Percentiles rank a stretch among this genome's conserved stretches.
Conservation (phyloP, 345 rosid genomes). For the Syzygium aqueum region DNA sequence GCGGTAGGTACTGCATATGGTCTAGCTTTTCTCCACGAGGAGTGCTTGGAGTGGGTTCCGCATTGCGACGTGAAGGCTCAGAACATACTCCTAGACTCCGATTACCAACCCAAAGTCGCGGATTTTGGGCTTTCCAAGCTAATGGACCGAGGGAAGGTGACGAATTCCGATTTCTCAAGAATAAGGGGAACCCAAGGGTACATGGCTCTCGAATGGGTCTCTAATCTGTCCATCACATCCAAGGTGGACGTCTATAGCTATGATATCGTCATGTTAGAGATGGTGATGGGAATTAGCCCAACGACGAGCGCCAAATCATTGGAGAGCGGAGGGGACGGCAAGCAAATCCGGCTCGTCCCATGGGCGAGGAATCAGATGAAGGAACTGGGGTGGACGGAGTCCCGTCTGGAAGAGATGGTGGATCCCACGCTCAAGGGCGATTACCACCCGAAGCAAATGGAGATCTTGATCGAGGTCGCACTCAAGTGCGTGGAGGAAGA, state of each 20-base stretch:
- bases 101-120: conserved; percentile 14
- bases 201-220: conserved; percentile 19
- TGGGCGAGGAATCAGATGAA: conserved; percentile 12
- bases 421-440: too few species aligned
- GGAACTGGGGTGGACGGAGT: not conserved
- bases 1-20: too few species aligned
- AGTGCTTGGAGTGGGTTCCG: too few species aligned
- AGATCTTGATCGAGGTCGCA: too few species aligned
- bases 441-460: too few species aligned
- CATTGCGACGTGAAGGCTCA: conserved; percentile 12
- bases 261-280: conserved; percentile 22
- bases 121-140: conserved; percentile 20
- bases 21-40: too few species aligned
- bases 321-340: not conserved
- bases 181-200: conserved; percentile 18
- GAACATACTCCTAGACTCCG: conserved; percentile 9
- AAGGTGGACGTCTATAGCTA: conserved; percentile 32
- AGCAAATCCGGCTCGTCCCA: conserved; percentile 2
- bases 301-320: not conserved
- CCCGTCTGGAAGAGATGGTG: too few species aligned
- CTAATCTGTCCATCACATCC: conserved; percentile 2
- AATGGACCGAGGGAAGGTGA: not conserved
- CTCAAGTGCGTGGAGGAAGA: too few species aligned
- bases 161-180: conserved; percentile 2
- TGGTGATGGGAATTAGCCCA: conserved; percentile 15